Evolutionary conservation across 345 rosid species (phyloP), one percentile per base, ranked within the genome.

Genomic region (Salix exigua): DNA sequence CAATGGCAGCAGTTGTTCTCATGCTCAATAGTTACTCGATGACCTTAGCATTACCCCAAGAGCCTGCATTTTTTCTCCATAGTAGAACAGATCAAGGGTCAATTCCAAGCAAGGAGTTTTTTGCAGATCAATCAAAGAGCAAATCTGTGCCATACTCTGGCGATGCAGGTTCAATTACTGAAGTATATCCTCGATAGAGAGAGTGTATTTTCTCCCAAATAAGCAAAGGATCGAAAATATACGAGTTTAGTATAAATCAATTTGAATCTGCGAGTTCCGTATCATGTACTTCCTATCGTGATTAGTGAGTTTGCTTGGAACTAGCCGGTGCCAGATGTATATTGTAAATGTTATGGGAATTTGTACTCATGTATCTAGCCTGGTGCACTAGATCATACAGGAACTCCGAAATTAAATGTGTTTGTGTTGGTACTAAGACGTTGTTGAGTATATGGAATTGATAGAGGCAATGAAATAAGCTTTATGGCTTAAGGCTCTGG

Each of bases 1-100:
- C 89, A 68, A 83, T 89, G 91, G 85, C 82, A 63, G 67, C 78
- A 9, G 68, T 87, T 18, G 85, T 87, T 65, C 84, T 88, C 6
- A 82, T 83, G 89, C 85, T 89, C 46, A 77, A 78, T 72, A 84
- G 87, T 62, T 78, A 73, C 78, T 82, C 88, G 23, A 79, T 87
- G 26, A 73, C 85, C 61, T 76, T 86, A 40, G 84, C 78, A 9
- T 21, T 70, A 71, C 90, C 92, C 31, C 71, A 75, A n/a, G 79
- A 35, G 26, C 89, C 91, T 0, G 85, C 81, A 1, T 78, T 84
- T 73, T 82, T 65, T 40, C 19, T 76, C 60, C 71, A 17, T 26
- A 60, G 76, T 48, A 75, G 44, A 72, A 70, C 66, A 46, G 77
- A 63, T 5, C 19, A 53, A 58, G 62, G 25, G 28, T 44, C 0